Conservation (phyloP, 331 rosid genomes). For the Stylosanthes scabra region DNA sequence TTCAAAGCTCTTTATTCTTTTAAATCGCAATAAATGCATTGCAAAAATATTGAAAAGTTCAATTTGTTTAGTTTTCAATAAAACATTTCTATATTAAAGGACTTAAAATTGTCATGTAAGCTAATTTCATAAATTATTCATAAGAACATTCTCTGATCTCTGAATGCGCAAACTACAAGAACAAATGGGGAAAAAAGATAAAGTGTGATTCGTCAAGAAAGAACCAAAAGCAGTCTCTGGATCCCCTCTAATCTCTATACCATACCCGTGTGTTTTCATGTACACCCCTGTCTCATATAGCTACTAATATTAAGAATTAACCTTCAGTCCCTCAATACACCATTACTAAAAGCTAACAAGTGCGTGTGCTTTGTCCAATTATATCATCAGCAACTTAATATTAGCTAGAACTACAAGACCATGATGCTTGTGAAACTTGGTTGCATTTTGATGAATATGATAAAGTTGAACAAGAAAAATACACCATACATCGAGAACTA, state of each 20-base stretch:
- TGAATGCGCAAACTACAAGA: conserved; percentile 49
- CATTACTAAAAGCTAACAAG: conserved; percentile 37
- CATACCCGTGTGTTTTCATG: conserved; percentile 45
- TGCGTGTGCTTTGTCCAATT: conserved; percentile 28
- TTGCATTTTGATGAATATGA: conserved; percentile 37
- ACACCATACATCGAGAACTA: conserved; percentile 12
- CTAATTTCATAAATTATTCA: conserved; percentile 22
- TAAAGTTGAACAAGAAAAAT: conserved; percentile 22
- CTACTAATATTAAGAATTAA: background rate
- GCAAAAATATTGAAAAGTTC: too few species aligned
- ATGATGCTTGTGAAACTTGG: conserved; percentile 29
- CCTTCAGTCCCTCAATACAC: conserved; percentile 8
- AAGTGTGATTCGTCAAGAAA: conserved; percentile 48
- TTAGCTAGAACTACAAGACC: conserved; percentile 25
- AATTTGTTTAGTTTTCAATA: too few species aligned
- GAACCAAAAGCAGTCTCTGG: conserved; percentile 50
- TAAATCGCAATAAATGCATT: too few species aligned
- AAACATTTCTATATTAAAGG: too few species aligned
- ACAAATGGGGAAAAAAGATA: conserved; percentile 41
- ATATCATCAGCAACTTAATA: background rate
- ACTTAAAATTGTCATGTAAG: too few species aligned
- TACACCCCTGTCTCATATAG: conserved; percentile 19
- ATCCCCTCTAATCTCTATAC: conserved; percentile 23
- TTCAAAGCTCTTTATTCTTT: too few species aligned
- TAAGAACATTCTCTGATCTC: conserved; percentile 60